A percentile compares a stretch with the other conserved stretches of the same genome.
Conservation (phyloP, 1,139 yeast species). For the Pichia norvegensis region DNA sequence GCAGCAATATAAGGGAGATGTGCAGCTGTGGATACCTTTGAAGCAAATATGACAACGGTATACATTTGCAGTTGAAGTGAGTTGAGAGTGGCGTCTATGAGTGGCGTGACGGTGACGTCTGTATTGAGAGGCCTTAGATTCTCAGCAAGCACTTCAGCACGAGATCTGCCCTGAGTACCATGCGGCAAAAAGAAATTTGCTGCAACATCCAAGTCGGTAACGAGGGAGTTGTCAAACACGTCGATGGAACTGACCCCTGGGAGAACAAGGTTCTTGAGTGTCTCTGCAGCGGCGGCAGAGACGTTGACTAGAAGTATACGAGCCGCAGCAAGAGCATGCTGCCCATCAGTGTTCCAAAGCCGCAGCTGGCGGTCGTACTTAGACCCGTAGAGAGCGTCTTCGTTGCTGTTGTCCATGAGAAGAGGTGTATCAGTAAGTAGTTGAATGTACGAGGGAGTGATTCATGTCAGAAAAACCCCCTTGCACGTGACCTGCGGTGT, state of each 20-base stretch:
- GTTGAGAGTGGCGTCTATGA: too few relatives aligned
- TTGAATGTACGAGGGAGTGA: too few relatives aligned
- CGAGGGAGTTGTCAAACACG: conserved; percentile 42
- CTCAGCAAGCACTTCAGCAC: conserved; percentile 35
- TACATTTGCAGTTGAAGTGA: background rate
- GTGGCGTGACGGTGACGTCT: conserved; percentile 34
- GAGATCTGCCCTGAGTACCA: conserved; percentile 37
- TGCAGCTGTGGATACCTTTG: background rate
- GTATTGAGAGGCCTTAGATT: conserved; percentile 52
- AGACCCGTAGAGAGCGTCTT: background rate
- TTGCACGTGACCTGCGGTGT: too few relatives aligned
- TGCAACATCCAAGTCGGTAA: conserved; percentile 39
- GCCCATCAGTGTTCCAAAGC: conserved; percentile 81
- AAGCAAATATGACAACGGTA: background rate
- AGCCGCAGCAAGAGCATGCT: conserved; percentile 48
- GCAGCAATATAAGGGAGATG: background rate
- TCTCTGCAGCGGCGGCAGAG: conserved; percentile 56
- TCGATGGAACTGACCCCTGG: conserved; percentile 74
- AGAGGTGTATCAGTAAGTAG: background rate
- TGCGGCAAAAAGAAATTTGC: conserved; percentile 56
- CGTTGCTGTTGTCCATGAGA: background rate
- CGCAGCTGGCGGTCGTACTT: conserved; percentile 83
- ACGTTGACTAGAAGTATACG: conserved; percentile 59
- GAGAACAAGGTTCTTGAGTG: conserved; percentile 67
- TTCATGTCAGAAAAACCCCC: too few relatives aligned